Base-by-base conservation (phyloP, 345 rosid genomes). In the Mercurialis annua region DNA sequence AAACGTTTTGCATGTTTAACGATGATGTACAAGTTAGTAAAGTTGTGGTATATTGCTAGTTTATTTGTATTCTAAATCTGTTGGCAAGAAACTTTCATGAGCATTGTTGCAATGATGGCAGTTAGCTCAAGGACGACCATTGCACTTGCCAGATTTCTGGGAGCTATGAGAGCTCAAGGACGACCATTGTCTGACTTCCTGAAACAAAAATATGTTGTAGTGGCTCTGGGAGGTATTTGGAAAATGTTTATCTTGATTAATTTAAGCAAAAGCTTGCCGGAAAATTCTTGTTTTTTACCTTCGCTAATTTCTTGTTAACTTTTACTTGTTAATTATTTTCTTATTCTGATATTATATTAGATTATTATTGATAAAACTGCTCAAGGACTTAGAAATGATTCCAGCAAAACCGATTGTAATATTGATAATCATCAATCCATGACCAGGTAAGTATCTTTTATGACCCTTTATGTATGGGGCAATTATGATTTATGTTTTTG, bases 151-250 rank as follows among this genome's bases (percentile, higher is more conserved):
- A 97, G 97, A 61, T 75, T 94, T 48, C 77, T 94, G 80, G 98
- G 99, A 76, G 66, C 92, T 64, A 96, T 88, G 29, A 86, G 99
- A 82, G 86, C 99, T 55, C 99, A 94, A 85, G 99, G 99, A 62
- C 85, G 73, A 24, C 84, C 97, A 29, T 66, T 89, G 73, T 79
- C 87, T 0, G 97, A 94, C 78, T 94, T 91, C 73, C 79, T 76
- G 42, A 87, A 91, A 68, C 99, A 94, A 82, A 94, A 94, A 84
- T 89, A 91, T 72, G 99, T 94, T 56, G 97, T 94, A 62, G 99
- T 85, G 67, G 99, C 97, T 81, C 99, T 76, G 99, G 99, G 68
- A 94, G 98, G 99, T 94, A 85, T 63, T 77, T 77, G 31, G 52
- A 54, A 12, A 59, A 36, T 36, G 40, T 61, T 40, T 10, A 27